Evolutionary conservation across 169 alveolate species (phyloP).

Genomic region (Plasmodium billcollinsi): DNA sequence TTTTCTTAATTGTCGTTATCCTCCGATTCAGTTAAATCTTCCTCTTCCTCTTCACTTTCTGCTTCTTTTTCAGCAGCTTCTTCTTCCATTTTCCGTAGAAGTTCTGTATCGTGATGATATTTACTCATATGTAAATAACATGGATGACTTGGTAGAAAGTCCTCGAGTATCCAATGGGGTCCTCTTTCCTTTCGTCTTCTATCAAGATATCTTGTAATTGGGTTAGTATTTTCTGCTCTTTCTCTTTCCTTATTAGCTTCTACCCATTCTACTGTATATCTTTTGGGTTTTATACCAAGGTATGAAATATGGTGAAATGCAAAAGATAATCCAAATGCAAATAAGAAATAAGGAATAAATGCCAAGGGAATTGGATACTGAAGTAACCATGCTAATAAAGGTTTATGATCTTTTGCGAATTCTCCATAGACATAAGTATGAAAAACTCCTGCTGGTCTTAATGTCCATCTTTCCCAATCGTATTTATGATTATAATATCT

Average conservation of each 20-base stretch:
- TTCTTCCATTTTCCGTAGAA: conserved; percentile 71
- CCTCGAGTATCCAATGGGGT: conserved; percentile 88
- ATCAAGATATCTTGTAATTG: conserved; percentile 89
- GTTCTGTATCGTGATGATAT: conserved; percentile 88
- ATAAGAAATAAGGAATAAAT: conserved; percentile 85
- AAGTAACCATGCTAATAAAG: conserved; percentile 83
- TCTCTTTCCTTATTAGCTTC: conserved; percentile 92
- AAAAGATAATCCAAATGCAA: conserved; percentile 84
- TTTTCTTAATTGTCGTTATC: not conserved
- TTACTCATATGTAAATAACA: conserved; percentile 84
- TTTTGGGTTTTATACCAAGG: conserved; percentile 90
- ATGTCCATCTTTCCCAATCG: conserved; percentile 92
- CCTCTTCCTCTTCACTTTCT: conserved; percentile 7
- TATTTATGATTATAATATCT: conserved; percentile 88
- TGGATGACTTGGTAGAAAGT: conserved; percentile 90
- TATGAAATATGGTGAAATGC: conserved; percentile 84
- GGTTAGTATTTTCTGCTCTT: conserved; percentile 92
- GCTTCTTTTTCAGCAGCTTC: conserved; percentile 63
- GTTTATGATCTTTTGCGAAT: conserved; percentile 89
- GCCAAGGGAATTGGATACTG: conserved; percentile 83
- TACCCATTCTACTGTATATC: conserved; percentile 91
- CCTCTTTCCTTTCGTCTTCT: conserved; percentile 92
- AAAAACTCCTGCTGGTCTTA: conserved; percentile 91
- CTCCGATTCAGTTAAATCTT: not conserved
- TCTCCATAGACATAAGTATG: conserved; percentile 92